Conservation (phyloP, 345 rosid species). For the Aethionema arabicum region DNA sequence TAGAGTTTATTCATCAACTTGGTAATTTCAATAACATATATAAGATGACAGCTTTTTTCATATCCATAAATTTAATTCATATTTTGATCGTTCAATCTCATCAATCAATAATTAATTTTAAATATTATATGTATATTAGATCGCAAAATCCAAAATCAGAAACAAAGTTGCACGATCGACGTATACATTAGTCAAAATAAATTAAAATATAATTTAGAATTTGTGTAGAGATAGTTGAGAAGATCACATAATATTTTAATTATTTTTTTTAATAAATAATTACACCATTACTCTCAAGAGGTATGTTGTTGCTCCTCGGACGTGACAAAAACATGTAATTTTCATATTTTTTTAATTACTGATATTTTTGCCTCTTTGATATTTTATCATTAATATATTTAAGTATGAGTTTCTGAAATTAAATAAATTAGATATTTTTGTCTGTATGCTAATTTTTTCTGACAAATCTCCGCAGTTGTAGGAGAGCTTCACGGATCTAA, state of each 20-base stretch:
- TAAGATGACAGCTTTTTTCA: conserved; percentile 20
- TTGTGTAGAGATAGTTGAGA: conserved; percentile 3
- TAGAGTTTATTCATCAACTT: conserved; percentile 31
- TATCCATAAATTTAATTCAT: conserved; percentile 11
- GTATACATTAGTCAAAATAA: conserved; percentile 7
- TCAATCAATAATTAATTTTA: conserved; percentile 14
- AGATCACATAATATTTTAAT: conserved; percentile 7
- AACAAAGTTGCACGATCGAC: conserved; percentile 34
- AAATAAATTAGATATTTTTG: not conserved
- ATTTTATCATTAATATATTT: too few species aligned
- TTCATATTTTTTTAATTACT: conserved; percentile 13
- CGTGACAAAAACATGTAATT: conserved; percentile 36
- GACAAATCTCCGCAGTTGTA: conserved; percentile 28
- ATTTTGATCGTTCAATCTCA: conserved; percentile 10
- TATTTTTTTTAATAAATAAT: conserved; percentile 1
- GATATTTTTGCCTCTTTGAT: not conserved
- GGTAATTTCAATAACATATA: not conserved
- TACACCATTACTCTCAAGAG: conserved; percentile 33
- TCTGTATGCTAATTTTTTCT: not conserved
- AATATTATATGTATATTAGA: conserved; percentile 9
- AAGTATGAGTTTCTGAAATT: too few species aligned
- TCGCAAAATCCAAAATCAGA: conserved; percentile 7
- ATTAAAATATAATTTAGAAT: not conserved
- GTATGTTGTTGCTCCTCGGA: conserved; percentile 42
- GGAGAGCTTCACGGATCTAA: conserved; percentile 35